Evolutionary conservation across 768 basidiomycete genomes (phyloP).

Genomic region (Psilocybe tampanensis): DNA sequence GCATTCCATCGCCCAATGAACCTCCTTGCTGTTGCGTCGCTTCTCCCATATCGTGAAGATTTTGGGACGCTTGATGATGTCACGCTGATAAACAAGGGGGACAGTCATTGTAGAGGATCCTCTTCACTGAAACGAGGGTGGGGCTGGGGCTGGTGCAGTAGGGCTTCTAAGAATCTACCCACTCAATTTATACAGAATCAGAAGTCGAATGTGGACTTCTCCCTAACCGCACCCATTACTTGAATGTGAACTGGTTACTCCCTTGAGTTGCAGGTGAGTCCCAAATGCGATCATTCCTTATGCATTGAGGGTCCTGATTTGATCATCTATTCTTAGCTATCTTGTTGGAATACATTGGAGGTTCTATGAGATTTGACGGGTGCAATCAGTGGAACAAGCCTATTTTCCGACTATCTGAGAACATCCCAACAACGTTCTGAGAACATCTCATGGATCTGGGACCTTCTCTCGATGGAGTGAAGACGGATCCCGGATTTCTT

Average conservation of each 20-base stretch:
- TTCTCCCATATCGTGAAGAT: slow-evolving; percentile 54
- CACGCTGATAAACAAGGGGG: slow-evolving; percentile 41
- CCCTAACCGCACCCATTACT: not conserved
- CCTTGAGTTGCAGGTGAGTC: slow-evolving; percentile 7
- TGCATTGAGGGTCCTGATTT: slow-evolving; percentile 4
- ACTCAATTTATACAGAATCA: not conserved
- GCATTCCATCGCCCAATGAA: slow-evolving; percentile 59
- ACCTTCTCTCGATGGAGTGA: not conserved
- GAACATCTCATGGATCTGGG: slow-evolving; percentile 6
- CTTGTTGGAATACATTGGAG: not conserved
- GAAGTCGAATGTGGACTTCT: not conserved
- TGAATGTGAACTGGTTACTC: slow-evolving; percentile 20
- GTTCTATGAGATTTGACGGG: not conserved
- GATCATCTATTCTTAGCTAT: slow-evolving; percentile 2
- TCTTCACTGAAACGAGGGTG: slow-evolving; percentile 4
- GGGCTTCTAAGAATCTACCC: not conserved
- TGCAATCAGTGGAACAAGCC: slow-evolving; percentile 1
- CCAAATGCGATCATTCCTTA: slow-evolving; percentile 8
- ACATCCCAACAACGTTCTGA: no score
- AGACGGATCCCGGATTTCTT: slow-evolving; percentile 7
- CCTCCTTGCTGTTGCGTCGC: slow-evolving; percentile 38
- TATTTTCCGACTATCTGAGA: slow-evolving; percentile 1
- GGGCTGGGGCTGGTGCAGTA: not conserved
- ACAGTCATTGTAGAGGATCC: slow-evolving; percentile 12
- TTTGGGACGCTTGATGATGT: slow-evolving; percentile 39